Base-by-base conservation (phyloP, 805 yeast genomes). In the Candida cerambycidarum region DNA sequence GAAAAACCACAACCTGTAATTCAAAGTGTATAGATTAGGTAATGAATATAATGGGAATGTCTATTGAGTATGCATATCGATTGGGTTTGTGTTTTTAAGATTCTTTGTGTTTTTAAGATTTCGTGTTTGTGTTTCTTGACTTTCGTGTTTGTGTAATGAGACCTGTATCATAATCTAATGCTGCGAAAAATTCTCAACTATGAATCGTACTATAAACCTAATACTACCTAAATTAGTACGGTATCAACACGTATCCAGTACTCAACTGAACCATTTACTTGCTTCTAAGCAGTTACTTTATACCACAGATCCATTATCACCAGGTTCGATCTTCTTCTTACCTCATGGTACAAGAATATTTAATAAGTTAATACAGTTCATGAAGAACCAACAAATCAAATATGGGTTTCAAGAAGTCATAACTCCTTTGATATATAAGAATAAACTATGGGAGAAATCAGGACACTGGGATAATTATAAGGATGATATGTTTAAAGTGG, bases 381-480 rank as follows among this genome's bases (percentile, higher is more conserved):
- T 93, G 92, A 85, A 88, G 57, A 66, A 80, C 31, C 97, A 89
- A 57, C 95, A 89, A 61, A 65, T 77, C 15, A 78, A 75, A 46
- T 85, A 83, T 53, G 96, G 95, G 0, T 93, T 89, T 57, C 82
- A 86, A 45, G 98, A 93, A 64, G 97, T 93, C 5, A 79, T 92
- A 19, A 87, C 97, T 0, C 99, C 99, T 1, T 73, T 92, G 51
- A 84, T 93, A 11, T 93, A 84, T 66, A 85, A 84, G 53, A 82
- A 82, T 44, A 76, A 80, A 28, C 68, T 93, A 13, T 93, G 97
- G 97, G 85, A 89, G 62, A 79, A 75, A 39, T 85, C 95, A 9
- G 98, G 98, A 0, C 99, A 93, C 65, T 92, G 97, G 97, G 86
- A 83, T 10, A 90, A 92, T 58, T 92, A 93, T 60, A 79, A 87